Evolutionary conservation across 768 basidiomycete species (phyloP), one percentile per base, ranked within the genome.

Genomic region (Tubosaeta sp.): DNA sequence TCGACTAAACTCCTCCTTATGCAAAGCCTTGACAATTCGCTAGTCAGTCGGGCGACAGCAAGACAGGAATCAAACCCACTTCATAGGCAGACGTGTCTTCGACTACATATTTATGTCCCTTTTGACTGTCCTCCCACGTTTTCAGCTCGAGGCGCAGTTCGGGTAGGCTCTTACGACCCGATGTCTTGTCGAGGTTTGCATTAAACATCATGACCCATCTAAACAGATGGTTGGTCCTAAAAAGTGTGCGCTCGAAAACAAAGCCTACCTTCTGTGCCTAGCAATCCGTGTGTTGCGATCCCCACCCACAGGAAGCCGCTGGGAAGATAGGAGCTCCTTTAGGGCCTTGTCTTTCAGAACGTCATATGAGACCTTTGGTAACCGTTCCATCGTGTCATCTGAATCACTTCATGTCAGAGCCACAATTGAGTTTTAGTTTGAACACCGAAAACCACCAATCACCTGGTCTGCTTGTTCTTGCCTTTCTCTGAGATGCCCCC

Each of bases 141-240:
- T 71, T 76, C 60, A 88, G 60, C 30, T 86, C 84, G 36, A 59
- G 60, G 36, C 74, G 72, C 13, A 88, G 72, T 31, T 77, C 76
- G 1, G 62, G 53, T 48, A 72, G 63, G 16, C 71, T 71, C 60
- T 78, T 79, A 25, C 83, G 75, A 40, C 75, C 69, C 16, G 57
- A 45, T 18, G 73, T 73, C 55, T 77, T 78, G 67, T 89, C 87
- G 9, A 86, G 71, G 61, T 88, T 89, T 25, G 85, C 80, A 53
- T 89, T 89, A 57, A 76, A 83, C 36, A 84, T 62, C 68, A 81
- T 81, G 0, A 85, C 75, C 84, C 85, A 89, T 55, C 86, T 87
- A 16, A 25, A 18, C 5, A 42, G 27, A 44, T 25, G 22, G 44
- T 48, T n/a, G 56, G 31, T 31, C 18, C 24, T 29, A 18, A 10